Percentiles rank a stretch among this genome's conserved stretches.
Conservation (phyloP, 495 filamentous ascomycete genomes). For the Tricharina praecox region DNA sequence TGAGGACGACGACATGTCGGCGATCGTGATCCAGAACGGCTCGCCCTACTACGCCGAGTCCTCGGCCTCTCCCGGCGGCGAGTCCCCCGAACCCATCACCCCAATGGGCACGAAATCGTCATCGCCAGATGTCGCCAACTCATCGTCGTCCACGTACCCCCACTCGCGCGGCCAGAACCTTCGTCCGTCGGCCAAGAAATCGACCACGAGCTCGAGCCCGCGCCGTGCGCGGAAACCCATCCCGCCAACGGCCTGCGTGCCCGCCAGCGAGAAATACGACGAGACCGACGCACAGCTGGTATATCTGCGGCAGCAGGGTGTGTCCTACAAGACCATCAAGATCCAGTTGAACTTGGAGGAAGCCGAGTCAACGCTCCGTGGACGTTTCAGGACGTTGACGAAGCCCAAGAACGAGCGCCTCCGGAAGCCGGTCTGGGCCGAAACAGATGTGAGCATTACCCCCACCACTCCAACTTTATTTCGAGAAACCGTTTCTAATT, state of each 20-base stretch:
- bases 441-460: slow-evolving; percentile 51
- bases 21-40: background rate
- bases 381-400: slow-evolving; percentile 60
- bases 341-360: slow-evolving; percentile 46
- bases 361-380: slow-evolving; percentile 76
- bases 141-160: background rate
- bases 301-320: slow-evolving; percentile 41
- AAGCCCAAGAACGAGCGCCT: slow-evolving; percentile 59
- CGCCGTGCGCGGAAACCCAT: background rate
- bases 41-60: background rate
- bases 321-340: slow-evolving; percentile 70
- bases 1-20: background rate
- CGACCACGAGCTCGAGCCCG: slow-evolving; percentile 1
- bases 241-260: background rate
- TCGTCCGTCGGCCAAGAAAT: background rate
- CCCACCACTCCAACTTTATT: background rate
- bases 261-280: slow-evolving; percentile 1
- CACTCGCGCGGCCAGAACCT: background rate
- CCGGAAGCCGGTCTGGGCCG: slow-evolving; percentile 60
- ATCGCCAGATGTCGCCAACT: slow-evolving; percentile 1
- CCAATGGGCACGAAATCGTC: background rate
- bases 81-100: background rate
- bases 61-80: background rate
- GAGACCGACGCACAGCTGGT: slow-evolving; percentile 49
- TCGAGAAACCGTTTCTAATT: slow-evolving; percentile 1